Evolutionary conservation across 106 monocot species (phyloP).

Genomic region (Dioscorea alata): DNA sequence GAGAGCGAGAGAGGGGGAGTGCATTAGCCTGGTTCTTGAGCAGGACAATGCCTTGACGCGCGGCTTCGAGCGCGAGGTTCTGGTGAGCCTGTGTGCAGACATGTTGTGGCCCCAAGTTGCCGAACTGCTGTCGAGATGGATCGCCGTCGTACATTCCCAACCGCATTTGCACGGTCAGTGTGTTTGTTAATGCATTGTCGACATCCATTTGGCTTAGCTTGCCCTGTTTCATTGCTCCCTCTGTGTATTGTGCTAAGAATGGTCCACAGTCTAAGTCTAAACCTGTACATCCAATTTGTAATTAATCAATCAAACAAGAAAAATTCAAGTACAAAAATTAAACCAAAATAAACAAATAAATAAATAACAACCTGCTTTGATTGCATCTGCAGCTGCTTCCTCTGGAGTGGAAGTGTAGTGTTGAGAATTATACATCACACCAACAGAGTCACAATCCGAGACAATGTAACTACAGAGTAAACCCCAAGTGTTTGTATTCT

Average conservation of each 20-base stretch:
- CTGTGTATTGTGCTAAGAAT: slow-evolving; percentile 47
- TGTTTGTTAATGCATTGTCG: slow-evolving; percentile 67
- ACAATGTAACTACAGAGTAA: slow-evolving; percentile 49
- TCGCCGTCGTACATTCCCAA: slow-evolving; percentile 70
- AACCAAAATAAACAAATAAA: too few species aligned
- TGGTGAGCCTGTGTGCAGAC: slow-evolving; percentile 55
- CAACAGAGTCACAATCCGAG: slow-evolving; percentile 95
- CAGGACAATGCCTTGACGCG: slow-evolving; percentile 62
- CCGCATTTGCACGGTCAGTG: slow-evolving; percentile 69
- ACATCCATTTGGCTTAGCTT: slow-evolving; percentile 62
- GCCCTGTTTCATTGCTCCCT: slow-evolving; percentile 52
- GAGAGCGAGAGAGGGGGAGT: slow-evolving; percentile 48
- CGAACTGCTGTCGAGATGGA: slow-evolving; percentile 12
- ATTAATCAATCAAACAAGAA: too few species aligned
- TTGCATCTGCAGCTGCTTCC: slow-evolving; percentile 78
- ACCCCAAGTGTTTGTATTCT: too few species aligned
- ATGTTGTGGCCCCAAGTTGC: slow-evolving; percentile 23
- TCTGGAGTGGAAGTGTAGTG: slow-evolving; percentile 55
- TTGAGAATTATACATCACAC: slow-evolving; percentile 80
- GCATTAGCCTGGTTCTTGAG: slow-evolving; percentile 47
- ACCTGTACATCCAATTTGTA: slow-evolving; percentile 23
- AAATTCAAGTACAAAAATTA: too few species aligned
- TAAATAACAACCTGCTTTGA: slow-evolving; percentile 63
- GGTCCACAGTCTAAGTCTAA: slow-evolving; percentile 95
- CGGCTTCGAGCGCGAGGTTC: slow-evolving; percentile 56